Evolutionary conservation across 805 yeast genomes (phyloP).

Genomic region (Torulaspora franciscae): DNA sequence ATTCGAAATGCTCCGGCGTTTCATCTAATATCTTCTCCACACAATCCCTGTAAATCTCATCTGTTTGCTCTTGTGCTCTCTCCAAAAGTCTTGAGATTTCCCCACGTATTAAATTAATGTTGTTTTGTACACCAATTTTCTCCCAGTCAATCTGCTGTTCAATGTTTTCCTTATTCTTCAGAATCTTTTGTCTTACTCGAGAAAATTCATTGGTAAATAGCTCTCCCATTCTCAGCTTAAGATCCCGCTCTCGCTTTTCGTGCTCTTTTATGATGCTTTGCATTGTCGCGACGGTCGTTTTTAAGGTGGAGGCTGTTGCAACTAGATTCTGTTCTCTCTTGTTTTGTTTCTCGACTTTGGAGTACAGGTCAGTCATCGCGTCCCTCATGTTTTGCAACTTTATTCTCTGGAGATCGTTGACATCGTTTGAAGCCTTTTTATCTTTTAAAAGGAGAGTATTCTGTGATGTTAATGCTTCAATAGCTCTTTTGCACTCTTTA

Average conservation of each 20-base stretch:
- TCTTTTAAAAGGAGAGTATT: constrained; percentile 32
- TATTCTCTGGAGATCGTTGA: constrained; percentile 25
- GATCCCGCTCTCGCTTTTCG: constrained; percentile 20
- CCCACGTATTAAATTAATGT: constrained; percentile 18
- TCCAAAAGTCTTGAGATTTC: constrained; percentile 20
- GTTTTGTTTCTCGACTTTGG: constrained; percentile 26
- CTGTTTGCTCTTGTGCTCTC: constrained; percentile 17
- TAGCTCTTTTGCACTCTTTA: constrained; percentile 42
- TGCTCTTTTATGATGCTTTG: constrained; percentile 21
- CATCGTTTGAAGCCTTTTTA: constrained; percentile 28
- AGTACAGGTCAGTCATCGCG: constrained; percentile 25
- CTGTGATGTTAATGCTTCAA: constrained; percentile 40
- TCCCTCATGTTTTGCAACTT: constrained; percentile 26
- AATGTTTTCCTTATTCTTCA: constrained; percentile 16
- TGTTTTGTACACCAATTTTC: constrained; percentile 14
- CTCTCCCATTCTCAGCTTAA: constrained; percentile 21
- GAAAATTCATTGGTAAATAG: constrained; percentile 25
- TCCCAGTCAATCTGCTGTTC: constrained; percentile 10
- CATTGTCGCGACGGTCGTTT: constrained; percentile 20
- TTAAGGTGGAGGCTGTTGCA: constrained; percentile 20
- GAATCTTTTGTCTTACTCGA: constrained; percentile 17
- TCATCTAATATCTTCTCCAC: constrained; percentile 23
- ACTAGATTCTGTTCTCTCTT: constrained; percentile 28
- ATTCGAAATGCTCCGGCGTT: constrained; percentile 22
- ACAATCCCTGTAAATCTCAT: constrained; percentile 24